Conservation (phyloP, 2,329 filamentous ascomycete species). For the Sporothrix brunneoviolacea region DNA sequence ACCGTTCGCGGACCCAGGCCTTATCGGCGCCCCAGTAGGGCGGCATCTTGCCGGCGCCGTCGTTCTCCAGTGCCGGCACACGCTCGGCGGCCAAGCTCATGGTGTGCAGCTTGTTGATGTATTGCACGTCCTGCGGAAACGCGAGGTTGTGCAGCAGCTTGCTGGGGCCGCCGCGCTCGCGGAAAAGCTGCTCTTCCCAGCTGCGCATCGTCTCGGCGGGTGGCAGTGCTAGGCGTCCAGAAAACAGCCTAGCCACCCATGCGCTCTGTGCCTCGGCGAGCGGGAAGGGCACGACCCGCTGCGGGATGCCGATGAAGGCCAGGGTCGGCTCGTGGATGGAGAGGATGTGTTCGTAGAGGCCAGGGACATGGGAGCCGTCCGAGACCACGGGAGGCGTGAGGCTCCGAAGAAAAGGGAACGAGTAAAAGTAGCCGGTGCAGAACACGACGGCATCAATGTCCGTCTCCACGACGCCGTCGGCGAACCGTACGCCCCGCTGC, state of each 20-base stretch:
- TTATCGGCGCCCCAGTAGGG: conserved; percentile 35
- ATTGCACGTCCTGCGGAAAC: conserved; percentile 49
- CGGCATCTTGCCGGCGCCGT: conserved; percentile 31
- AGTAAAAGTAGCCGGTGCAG: conserved; percentile 67
- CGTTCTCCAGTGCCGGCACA: conserved; percentile 27
- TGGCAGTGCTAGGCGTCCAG: conserved; percentile 54
- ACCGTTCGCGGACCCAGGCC: conserved; percentile 32
- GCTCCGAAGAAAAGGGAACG: conserved; percentile 59
- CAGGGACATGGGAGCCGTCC: conserved; percentile 48
- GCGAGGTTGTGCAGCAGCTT: conserved; percentile 36
- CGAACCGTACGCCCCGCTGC: conserved; percentile 50
- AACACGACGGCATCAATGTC: conserved; percentile 58
- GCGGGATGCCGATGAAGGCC: conserved; percentile 57
- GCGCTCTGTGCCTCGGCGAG: conserved; percentile 63
- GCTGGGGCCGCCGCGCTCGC: neutral
- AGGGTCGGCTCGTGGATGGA: conserved; percentile 61
- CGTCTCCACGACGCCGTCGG: conserved; percentile 48
- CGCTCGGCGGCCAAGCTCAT: conserved; percentile 36
- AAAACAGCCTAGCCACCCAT: conserved; percentile 59
- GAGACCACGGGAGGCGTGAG: conserved; percentile 45
- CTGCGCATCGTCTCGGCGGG: neutral
- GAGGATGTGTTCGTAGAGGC: conserved; percentile 40
- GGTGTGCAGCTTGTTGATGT: conserved; percentile 51
- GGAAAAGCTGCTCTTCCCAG: no score
- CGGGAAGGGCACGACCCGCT: conserved; percentile 67